phyloP scores from a whole-genome alignment of 371 early-diverging fungal species.

The Mucor irregularis region DNA sequence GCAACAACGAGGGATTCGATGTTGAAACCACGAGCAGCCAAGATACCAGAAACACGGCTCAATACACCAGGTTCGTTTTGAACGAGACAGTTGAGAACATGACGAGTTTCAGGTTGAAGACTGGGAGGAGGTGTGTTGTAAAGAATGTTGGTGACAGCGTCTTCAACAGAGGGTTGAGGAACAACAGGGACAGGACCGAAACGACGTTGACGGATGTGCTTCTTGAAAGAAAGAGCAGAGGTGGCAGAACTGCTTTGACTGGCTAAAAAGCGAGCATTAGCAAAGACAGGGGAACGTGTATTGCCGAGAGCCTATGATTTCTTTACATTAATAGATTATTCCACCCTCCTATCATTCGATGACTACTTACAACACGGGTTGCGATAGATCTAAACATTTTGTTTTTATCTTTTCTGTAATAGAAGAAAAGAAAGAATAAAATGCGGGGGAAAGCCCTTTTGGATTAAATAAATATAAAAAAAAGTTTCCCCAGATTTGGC shows the following conservation, averaged over 20 bases:
- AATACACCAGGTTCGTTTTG: constrained; percentile 96
- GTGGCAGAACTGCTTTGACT: constrained; percentile 40
- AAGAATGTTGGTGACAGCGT: constrained; percentile 88
- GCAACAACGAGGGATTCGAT: constrained; percentile 95
- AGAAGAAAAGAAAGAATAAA: neutral
- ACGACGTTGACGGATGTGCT: constrained; percentile 56
- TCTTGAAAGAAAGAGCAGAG: constrained; percentile 60
- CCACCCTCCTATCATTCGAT: too few relatives aligned
- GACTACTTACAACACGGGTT: constrained; percentile 15
- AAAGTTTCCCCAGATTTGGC: neutral
- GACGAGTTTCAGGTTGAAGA: constrained; percentile 61
- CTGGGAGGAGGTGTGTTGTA: constrained; percentile 83
- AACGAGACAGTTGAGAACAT: constrained; percentile 92
- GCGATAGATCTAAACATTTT: constrained; percentile 17
- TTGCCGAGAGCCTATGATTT: neutral
- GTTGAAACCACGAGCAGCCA: constrained; percentile 96
- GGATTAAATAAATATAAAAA: too few relatives aligned
- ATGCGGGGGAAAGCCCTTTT: constrained; percentile 1
- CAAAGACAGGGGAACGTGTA: constrained; percentile 8
- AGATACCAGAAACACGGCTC: constrained; percentile 86
- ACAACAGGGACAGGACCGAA: constrained; percentile 47
- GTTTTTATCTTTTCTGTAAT: neutral
- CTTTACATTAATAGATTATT: neutral
- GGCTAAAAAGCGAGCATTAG: constrained; percentile 8
- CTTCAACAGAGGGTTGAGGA: constrained; percentile 65